Evolutionary conservation across 179 eudicot species (phyloP).

Genomic region (Patellifolia procumbens): DNA sequence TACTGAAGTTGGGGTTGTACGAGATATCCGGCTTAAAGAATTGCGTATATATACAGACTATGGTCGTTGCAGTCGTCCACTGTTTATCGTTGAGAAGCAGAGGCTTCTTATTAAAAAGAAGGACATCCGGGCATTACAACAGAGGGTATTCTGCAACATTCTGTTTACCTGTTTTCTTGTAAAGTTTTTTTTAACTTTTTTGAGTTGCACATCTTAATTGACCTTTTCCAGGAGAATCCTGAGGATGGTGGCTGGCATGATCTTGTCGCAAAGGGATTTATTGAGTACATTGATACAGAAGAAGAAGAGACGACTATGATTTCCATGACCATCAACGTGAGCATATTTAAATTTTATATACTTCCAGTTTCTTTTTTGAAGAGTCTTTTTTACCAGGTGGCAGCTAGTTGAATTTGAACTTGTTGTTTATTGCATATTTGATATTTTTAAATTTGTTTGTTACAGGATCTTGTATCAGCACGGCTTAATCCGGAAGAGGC

Average conservation of each 20-base stretch:
- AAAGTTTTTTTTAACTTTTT: background rate
- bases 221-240: conserved; percentile 63
- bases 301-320: conserved; percentile 99
- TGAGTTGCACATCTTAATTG: conserved; percentile 11
- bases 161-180: background rate
- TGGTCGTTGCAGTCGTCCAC: conserved; percentile 97
- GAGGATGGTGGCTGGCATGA: conserved; percentile 99
- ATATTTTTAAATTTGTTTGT: background rate
- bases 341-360: conserved; percentile 17
- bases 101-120: conserved; percentile 80
- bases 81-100: conserved; percentile 93
- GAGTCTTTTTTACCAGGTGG: background rate
- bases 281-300: conserved; percentile 95
- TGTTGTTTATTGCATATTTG: background rate
- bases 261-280: conserved; percentile 81
- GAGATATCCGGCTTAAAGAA: conserved; percentile 89
- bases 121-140: conserved; percentile 79
- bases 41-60: conserved; percentile 89
- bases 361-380: background rate
- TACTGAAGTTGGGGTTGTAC: conserved; percentile 95
- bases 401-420: background rate
- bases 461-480: conserved; percentile 83
- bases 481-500: conserved; percentile 74
- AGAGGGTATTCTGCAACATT: conserved; percentile 51
- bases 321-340: conserved; percentile 94